These are phyloP conservation scores for Teratosphaeriaceae sp. DNA, from an alignment of 2,329 filamentous ascomycete species.

Conservation along the genomic window DNA sequence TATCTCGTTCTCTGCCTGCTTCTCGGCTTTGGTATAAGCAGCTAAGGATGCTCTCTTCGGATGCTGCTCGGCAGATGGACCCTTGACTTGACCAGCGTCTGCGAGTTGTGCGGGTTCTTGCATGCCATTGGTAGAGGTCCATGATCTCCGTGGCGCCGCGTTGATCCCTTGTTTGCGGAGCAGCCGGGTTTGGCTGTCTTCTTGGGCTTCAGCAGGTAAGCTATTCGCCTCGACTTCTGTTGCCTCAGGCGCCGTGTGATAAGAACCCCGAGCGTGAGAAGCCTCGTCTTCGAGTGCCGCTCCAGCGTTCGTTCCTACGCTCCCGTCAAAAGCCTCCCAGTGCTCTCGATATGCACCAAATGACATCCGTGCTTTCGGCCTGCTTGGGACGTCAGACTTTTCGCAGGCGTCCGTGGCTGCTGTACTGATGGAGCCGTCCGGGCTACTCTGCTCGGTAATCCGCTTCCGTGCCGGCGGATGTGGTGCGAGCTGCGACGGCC, in stretches of 20 bases:
- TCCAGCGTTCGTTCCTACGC: neutral
- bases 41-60: too few species aligned
- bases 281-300: neutral
- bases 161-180: neutral
- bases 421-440: neutral
- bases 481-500: neutral
- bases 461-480: neutral
- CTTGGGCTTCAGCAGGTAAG: neutral
- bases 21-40: too few species aligned
- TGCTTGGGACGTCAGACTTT: neutral
- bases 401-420: neutral
- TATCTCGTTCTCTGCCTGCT: neutral
- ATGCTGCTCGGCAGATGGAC: too few species aligned
- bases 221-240: neutral
- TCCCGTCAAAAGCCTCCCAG: neutral
- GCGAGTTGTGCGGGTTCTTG: neutral
- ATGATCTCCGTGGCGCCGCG: neutral
- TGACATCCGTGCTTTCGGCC: neutral
- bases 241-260: conserved; percentile 1
- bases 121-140: conserved; percentile 1
- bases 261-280: neutral
- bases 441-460: neutral
- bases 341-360: neutral
- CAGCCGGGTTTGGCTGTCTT: neutral
- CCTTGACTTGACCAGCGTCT: too few species aligned